Conservation (phyloP, 306 rosid species). For the Ochetophila trinervis region DNA sequence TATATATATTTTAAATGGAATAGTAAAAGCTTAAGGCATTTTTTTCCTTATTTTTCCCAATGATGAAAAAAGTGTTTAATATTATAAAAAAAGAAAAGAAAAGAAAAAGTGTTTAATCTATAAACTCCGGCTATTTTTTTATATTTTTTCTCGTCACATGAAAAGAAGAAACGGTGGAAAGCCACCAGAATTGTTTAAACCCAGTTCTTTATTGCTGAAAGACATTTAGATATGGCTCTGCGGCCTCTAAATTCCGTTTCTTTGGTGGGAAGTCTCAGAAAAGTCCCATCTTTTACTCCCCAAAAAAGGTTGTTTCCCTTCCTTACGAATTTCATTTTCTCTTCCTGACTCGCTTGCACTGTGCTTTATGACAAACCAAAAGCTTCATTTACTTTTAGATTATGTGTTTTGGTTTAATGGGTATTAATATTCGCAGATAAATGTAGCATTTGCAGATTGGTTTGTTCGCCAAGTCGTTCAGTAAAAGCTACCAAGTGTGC, state of each 20-base stretch:
- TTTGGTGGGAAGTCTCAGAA: conserved; percentile 11
- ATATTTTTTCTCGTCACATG: no score
- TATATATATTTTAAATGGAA: no score
- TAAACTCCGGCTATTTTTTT: no score
- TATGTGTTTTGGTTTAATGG: background rate
- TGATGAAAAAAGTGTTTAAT: no score
- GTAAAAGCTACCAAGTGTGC: conserved; percentile 11
- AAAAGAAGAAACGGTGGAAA: no score
- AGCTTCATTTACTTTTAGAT: background rate
- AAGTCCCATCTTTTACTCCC: conserved; percentile 10
- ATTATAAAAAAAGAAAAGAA: no score
- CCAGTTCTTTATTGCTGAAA: background rate
- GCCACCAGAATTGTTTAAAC: background rate
- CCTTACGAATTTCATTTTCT: background rate
- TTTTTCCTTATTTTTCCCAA: no score
- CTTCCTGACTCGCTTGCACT: background rate
- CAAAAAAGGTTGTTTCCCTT: conserved; percentile 8
- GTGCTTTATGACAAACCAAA: background rate
- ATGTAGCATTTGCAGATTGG: conserved; percentile 32
- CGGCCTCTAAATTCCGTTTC: conserved; percentile 10
- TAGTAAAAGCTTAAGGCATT: no score
- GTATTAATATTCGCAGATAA: conserved; percentile 29
- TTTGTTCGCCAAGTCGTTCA: conserved; percentile 11
- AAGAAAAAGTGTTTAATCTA: no score
- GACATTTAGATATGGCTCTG: conserved; percentile 12